phyloP scores from a whole-genome alignment of 176 grass and related monocot genomes.

The Ampelocalamus luodianensis region DNA sequence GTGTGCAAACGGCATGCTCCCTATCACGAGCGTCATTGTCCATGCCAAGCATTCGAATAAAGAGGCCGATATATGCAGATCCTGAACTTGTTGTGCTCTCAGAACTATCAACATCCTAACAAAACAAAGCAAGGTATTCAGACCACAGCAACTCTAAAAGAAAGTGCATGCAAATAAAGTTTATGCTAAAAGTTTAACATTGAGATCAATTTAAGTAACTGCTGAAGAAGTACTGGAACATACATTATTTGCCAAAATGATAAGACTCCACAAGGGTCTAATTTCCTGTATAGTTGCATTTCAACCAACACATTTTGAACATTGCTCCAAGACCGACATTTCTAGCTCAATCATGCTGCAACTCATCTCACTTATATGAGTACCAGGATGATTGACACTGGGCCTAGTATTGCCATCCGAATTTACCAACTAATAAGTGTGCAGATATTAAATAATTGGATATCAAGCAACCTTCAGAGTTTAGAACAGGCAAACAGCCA shows the following conservation, averaged over 20 bases:
- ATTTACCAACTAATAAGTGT: slow-evolving; percentile 16
- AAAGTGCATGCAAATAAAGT: slow-evolving; percentile 23
- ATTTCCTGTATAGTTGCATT: slow-evolving; percentile 25
- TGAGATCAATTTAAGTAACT: not conserved
- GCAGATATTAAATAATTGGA: not conserved
- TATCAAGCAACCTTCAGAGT: not conserved
- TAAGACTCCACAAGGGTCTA: not conserved
- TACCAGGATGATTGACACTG: not conserved
- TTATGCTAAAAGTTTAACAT: not conserved
- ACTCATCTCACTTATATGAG: not conserved
- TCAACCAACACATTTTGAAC: not conserved
- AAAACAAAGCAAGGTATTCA: slow-evolving; percentile 35
- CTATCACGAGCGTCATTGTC: slow-evolving; percentile 74
- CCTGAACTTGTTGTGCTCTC: slow-evolving; percentile 28
- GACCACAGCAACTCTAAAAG: not conserved
- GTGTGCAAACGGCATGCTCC: slow-evolving; percentile 64
- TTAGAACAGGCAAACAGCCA: not conserved
- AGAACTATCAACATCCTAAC: slow-evolving; percentile 52
- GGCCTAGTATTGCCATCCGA: not conserved
- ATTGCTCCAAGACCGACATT: not conserved
- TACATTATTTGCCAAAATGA: not conserved
- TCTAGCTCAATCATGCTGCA: slow-evolving; percentile 8
- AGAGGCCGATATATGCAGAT: slow-evolving; percentile 67
- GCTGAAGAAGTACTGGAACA: not conserved
- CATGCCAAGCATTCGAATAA: slow-evolving; percentile 83